Conservation (phyloP, 2,329 filamentous ascomycete genomes). For the Albifimbria verrucaria region DNA sequence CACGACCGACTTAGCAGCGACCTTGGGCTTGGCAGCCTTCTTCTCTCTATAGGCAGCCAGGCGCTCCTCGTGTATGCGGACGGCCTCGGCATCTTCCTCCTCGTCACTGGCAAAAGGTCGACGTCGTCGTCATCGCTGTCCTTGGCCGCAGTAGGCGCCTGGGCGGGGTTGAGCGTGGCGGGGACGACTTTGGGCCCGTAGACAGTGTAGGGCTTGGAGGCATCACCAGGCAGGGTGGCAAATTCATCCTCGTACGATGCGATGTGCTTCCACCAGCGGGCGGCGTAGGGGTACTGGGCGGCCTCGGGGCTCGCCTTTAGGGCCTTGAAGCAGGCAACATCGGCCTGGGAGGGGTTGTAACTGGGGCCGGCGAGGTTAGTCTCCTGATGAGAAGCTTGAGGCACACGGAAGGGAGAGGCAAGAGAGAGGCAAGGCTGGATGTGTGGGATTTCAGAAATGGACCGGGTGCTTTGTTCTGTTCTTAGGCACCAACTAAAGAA, state of each 20-base stretch:
- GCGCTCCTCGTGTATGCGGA: constrained; percentile 79
- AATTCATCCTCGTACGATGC: constrained; percentile 91
- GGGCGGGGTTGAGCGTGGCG: constrained; percentile 79
- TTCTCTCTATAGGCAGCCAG: constrained; percentile 93
- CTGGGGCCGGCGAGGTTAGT: constrained; percentile 28
- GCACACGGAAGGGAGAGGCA: constrained; percentile 29
- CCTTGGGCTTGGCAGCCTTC: constrained; percentile 92
- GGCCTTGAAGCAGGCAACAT: constrained; percentile 93
- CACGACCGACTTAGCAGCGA: constrained; percentile 90
- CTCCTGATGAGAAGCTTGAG: constrained; percentile 1
- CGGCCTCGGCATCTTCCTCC: constrained; percentile 89
- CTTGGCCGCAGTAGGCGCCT: constrained; percentile 48
- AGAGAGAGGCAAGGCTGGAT: constrained; percentile 2
- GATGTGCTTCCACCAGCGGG: constrained; percentile 99
- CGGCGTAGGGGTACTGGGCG: constrained; percentile 87
- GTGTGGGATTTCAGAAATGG: background rate
- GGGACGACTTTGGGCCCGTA: constrained; percentile 84
- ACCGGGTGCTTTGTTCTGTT: background rate
- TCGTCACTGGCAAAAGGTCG: constrained; percentile 93
- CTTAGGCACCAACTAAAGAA: background rate
- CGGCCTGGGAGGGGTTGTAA: constrained; percentile 79
- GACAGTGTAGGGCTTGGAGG: constrained; percentile 80
- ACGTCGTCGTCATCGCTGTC: constrained; percentile 72
- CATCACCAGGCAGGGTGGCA: constrained; percentile 83
- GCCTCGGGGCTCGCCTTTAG: constrained; percentile 71